Percentiles rank a stretch among this genome's conserved stretches.
Evolutionary conservation across 495 filamentous ascomycete genomes (phyloP).

Genomic region (Zalerion maritima): DNA sequence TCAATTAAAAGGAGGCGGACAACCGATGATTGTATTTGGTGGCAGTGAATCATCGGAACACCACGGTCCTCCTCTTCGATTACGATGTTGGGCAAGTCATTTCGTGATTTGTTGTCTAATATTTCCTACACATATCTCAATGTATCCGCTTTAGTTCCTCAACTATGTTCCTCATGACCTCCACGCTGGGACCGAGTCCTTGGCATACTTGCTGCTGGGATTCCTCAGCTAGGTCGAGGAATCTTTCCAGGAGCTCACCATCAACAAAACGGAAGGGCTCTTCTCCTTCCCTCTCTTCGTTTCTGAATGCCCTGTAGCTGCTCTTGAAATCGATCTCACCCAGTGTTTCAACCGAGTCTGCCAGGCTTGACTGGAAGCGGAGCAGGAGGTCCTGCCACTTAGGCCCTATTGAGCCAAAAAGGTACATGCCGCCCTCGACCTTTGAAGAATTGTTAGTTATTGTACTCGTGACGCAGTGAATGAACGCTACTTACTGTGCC

Average conservation of each 20-base stretch:
- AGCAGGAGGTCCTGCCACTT: conserved; percentile 66
- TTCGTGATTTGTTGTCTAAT: no score
- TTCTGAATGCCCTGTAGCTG: conserved; percentile 65
- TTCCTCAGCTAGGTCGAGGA: conserved; percentile 51
- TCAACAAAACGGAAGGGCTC: conserved; percentile 84
- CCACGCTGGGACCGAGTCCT: conserved; percentile 47
- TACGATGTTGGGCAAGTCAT: no score
- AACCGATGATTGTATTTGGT: no score
- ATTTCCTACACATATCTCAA: conserved; percentile 16
- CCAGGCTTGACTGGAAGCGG: conserved; percentile 58
- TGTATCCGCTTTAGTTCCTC: conserved; percentile 63
- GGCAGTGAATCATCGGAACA: no score
- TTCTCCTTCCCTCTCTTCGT: conserved; percentile 48
- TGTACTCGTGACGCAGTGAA: neutral
- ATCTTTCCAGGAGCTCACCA: conserved; percentile 77
- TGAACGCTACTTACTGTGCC: conserved; percentile 57
- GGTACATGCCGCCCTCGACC: conserved; percentile 85
- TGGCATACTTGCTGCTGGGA: conserved; percentile 53
- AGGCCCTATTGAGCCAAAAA: conserved; percentile 63
- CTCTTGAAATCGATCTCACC: conserved; percentile 64
- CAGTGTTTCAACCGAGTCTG: conserved; percentile 43
- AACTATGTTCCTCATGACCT: conserved; percentile 55
- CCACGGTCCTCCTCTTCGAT: no score
- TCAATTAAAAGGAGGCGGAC: no score
- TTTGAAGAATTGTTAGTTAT: conserved; percentile 22